These are phyloP conservation scores for Xylona heveae DNA, from an alignment of 495 filamentous ascomycete genomes.

Conservation along the genomic window DNA sequence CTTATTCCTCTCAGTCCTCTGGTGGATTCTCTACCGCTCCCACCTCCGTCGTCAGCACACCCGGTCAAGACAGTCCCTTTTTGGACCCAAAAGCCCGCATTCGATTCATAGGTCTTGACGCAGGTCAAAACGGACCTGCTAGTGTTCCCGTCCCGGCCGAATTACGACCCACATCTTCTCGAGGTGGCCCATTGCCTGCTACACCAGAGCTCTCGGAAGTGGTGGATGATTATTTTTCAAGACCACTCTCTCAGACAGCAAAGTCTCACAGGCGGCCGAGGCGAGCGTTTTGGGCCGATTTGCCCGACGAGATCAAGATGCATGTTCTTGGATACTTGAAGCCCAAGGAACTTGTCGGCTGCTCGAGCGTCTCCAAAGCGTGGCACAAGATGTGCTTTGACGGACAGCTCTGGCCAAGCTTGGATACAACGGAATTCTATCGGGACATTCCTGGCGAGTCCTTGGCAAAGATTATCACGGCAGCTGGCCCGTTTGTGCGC, in stretches of 20 bases:
- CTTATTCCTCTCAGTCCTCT: slow-evolving; percentile 38
- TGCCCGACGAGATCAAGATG: slow-evolving; percentile 69
- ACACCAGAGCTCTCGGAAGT: slow-evolving; percentile 12
- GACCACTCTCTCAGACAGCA: slow-evolving; percentile 11
- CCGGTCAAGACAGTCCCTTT: slow-evolving; percentile 17
- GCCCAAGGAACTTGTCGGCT: slow-evolving; percentile 66
- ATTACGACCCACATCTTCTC: slow-evolving; percentile 28
- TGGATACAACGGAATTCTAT: slow-evolving; percentile 80
- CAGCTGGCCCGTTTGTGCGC: slow-evolving; percentile 71
- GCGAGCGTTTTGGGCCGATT: slow-evolving; percentile 37
- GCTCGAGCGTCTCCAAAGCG: slow-evolving; percentile 53
- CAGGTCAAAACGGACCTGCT: slow-evolving; percentile 11
- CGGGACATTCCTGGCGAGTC: slow-evolving; percentile 63
- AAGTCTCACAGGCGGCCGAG: slow-evolving; percentile 6
- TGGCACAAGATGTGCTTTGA: slow-evolving; percentile 86
- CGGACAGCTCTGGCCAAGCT: slow-evolving; percentile 72
- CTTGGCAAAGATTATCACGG: slow-evolving; percentile 63
- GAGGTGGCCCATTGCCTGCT: slow-evolving; percentile 10
- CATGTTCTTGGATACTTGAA: slow-evolving; percentile 52
- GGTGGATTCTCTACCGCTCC: slow-evolving; percentile 42
- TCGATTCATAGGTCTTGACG: slow-evolving; percentile 22
- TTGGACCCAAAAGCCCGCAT: slow-evolving; percentile 25
- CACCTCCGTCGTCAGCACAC: slow-evolving; percentile 31
- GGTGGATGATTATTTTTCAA: slow-evolving; percentile 25
- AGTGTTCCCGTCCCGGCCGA: slow-evolving; percentile 44